Conservation (phyloP, 1,284 basidiomycete species). For the Rhizoctonia solani region DNA sequence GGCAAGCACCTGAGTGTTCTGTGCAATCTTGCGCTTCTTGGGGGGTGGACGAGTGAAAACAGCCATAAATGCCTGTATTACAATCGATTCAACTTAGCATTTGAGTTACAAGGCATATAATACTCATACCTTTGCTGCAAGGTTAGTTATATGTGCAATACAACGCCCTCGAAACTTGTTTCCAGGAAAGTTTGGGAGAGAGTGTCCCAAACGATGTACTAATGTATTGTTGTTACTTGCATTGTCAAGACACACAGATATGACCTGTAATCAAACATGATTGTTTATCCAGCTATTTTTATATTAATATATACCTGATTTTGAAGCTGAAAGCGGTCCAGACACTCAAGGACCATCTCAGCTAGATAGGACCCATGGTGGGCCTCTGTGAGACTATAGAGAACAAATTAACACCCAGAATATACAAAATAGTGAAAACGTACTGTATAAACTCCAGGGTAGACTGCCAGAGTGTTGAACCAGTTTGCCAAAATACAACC, state of each 20-base stretch:
- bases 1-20: too few relatives aligned
- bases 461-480: neutral
- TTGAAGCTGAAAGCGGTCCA: neutral
- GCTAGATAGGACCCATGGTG: slow-evolving; percentile 13
- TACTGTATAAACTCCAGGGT: slow-evolving; percentile 24
- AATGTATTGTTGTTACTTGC: slow-evolving; percentile 6
- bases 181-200: neutral
- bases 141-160: neutral
- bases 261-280: neutral
- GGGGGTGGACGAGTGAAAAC: neutral
- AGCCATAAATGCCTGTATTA: slow-evolving; percentile 4
- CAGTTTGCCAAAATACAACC: slow-evolving; percentile 11
- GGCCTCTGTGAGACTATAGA: neutral
- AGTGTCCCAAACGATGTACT: neutral
- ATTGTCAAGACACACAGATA: slow-evolving; percentile 18
- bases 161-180: neutral
- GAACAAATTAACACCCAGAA: neutral
- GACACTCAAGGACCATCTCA: neutral
- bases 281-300: too few relatives aligned
- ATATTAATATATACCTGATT: neutral
- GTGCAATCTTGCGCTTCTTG: neutral
- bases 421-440: too few relatives aligned
- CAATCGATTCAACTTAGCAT: neutral
- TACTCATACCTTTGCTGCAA: slow-evolving; percentile 5
- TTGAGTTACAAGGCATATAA: neutral